Conservation (phyloP, 306 rosid species). For the Trifolium fragiferum region DNA sequence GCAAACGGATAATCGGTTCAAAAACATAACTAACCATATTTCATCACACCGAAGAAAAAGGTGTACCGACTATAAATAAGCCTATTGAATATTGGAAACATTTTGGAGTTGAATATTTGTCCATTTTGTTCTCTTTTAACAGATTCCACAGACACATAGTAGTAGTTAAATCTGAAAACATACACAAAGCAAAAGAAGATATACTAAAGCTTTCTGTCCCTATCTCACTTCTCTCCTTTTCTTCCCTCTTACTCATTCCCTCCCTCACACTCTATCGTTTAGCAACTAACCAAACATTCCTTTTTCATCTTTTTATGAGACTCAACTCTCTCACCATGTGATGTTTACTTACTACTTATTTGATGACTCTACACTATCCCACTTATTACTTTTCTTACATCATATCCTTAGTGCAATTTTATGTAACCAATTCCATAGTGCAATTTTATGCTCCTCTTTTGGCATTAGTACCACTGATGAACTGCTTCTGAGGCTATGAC, state of each 20-base stretch:
- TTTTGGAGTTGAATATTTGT: conserved; percentile 24
- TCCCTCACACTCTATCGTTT: conserved; percentile 45
- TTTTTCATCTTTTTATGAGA: conserved; percentile 31
- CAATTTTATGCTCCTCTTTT: too few species aligned
- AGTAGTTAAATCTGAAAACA: conserved; percentile 45
- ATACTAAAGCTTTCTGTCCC: conserved; percentile 40
- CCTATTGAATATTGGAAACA: neutral
- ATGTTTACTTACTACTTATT: conserved; percentile 43
- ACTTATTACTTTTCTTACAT: neutral
- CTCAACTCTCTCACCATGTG: conserved; percentile 40
- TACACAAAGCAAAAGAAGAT: conserved; percentile 44
- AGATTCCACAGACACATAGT: conserved; percentile 11
- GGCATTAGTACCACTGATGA: too few species aligned
- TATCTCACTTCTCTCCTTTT: conserved; percentile 41
- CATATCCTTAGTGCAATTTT: conserved; percentile 7
- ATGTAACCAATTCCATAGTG: conserved; percentile 12
- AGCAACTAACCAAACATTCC: conserved; percentile 34
- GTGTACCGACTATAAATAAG: neutral
- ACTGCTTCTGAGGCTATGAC: conserved; percentile 14
- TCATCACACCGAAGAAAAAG: too few species aligned
- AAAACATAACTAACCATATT: too few species aligned
- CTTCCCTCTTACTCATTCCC: conserved; percentile 61
- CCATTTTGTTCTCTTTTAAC: neutral
- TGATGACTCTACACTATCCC: conserved; percentile 37
- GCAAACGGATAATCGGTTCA: too few species aligned